phyloP scores from a whole-genome alignment of 129 eudicot genomes.

The Chrysanthemum makinoi region DNA sequence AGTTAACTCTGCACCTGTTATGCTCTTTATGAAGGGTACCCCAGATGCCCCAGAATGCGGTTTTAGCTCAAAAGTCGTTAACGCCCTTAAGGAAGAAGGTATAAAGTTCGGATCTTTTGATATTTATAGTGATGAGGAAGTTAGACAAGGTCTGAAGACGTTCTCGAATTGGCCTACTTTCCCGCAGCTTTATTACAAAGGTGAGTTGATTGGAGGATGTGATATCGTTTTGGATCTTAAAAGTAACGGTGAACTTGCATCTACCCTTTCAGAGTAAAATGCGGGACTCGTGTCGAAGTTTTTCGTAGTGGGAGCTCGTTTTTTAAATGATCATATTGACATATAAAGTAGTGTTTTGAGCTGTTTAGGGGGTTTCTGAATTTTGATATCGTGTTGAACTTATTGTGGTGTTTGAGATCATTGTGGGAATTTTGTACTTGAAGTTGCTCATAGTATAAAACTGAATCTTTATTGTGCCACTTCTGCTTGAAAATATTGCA shows the following conservation, averaged over 20 bases:
- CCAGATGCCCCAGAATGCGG: conserved; percentile 89
- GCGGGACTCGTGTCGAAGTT: neutral
- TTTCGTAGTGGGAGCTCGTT: conserved; percentile 1
- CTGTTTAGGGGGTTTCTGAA: neutral
- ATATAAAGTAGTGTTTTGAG: neutral
- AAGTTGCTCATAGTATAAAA: conserved; percentile 5
- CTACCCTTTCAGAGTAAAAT: conserved; percentile 72
- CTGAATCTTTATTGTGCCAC: neutral
- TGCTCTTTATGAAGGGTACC: conserved; percentile 95
- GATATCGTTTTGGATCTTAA: conserved; percentile 83
- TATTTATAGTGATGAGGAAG: conserved; percentile 78
- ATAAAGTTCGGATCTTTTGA: conserved; percentile 85
- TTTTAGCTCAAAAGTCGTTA: conserved; percentile 92
- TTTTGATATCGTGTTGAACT: conserved; percentile 17
- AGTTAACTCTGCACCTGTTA: conserved; percentile 50
- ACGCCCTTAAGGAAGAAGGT: conserved; percentile 71
- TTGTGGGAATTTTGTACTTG: conserved; percentile 22
- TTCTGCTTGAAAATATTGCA: neutral
- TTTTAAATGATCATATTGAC: neutral
- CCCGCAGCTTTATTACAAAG: conserved; percentile 92
- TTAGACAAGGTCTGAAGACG: conserved; percentile 82
- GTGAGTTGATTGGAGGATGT: conserved; percentile 96
- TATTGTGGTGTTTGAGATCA: conserved; percentile 21
- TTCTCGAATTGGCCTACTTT: conserved; percentile 95
- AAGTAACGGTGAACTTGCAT: conserved; percentile 67